Evolutionary conservation across 2,329 filamentous ascomycete species (phyloP), one percentile per base, ranked within the genome.

Genomic region (Parascedosporium putredinis): DNA sequence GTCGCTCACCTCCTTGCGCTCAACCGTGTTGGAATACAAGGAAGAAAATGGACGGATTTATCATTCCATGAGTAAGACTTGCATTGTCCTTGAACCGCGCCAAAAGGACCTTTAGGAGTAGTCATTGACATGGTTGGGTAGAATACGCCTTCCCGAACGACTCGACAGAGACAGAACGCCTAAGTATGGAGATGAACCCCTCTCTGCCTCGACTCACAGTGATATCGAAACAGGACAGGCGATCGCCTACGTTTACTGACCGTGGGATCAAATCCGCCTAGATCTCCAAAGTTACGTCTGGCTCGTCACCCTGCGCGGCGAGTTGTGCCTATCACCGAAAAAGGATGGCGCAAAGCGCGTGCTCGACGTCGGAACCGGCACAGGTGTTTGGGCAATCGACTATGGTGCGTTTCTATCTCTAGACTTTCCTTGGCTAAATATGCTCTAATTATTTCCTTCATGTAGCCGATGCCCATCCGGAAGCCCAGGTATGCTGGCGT

Each of bases 351-450:
- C 53, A 1, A 50, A 49, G 18, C 53, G 56, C 1, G 58, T 60
- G 7, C 53, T 60, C 1, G 59, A 61, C n/a, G 40, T 53, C 1
- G 59, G 59, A 1, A 61, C 59, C 0, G 60, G 60, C 0, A 61
- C 59, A 2, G 60, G 60, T 1, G 53, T 55, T 4, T 61, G 59
- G 58, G 53, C 58, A 3, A 56, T 59, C 20, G 57, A 60, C 6
- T 61, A 59, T 40, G 58, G 24, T 31, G 12, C 27, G 27, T 31
- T 7, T 31, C 12, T 12, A 12, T 12, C 7, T 31, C 27, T 31
- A 12, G 6, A 7, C 27, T 31, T 31, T 31, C n/a, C n/a, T n/a
- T n/a, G n/a, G n/a, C n/a, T n/a, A n/a, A n/a, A n/a, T 31, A 31
- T 12, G 6, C 27, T 31, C 27, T 6, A 31, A 31, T 31, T 7